A percentile compares a stretch with the other conserved stretches of the same genome.
These are phyloP conservation scores for Lactarius vividus DNA, from an alignment of 768 basidiomycete species.

Conservation along the genomic window DNA sequence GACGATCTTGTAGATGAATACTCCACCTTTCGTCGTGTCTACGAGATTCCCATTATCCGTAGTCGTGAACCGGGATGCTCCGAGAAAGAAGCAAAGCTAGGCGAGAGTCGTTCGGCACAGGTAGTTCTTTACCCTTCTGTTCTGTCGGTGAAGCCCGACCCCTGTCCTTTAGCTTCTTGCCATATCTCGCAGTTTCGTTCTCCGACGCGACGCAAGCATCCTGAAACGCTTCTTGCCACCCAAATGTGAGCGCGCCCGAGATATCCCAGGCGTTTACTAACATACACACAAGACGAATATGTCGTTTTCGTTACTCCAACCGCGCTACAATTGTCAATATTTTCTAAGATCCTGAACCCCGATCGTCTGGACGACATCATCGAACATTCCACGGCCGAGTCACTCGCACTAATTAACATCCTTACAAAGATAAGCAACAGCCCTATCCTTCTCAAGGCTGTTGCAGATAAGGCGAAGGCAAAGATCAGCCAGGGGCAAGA, in stretches of 20 bases:
- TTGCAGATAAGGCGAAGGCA: constrained; percentile 57
- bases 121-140: constrained; percentile 39
- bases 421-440: constrained; percentile 93
- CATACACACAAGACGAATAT: constrained; percentile 72
- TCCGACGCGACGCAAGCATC: constrained; percentile 83
- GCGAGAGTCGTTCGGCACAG: constrained; percentile 74
- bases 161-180: constrained; percentile 51
- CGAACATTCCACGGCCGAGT: constrained; percentile 69
- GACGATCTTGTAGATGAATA: constrained; percentile 58
- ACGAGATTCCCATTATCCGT: constrained; percentile 83
- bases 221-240: constrained; percentile 85
- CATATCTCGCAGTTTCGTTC: constrained; percentile 84
- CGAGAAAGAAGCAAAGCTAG: constrained; percentile 68
- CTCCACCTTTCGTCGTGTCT: constrained; percentile 70
- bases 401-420: constrained; percentile 73
- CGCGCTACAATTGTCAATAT: constrained; percentile 74
- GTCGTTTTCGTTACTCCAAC: constrained; percentile 96
- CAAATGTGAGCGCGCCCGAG: constrained; percentile 58
- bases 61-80: constrained; percentile 78
- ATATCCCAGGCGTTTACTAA: not conserved
- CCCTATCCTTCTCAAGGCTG: constrained; percentile 82
- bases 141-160: not conserved
- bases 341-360: constrained; percentile 69
- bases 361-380: constrained; percentile 67
- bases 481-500: constrained; percentile 37